Evolutionary conservation across 495 filamentous ascomycete species (phyloP).

Genomic region (Staphylotrichum longicolle): DNA sequence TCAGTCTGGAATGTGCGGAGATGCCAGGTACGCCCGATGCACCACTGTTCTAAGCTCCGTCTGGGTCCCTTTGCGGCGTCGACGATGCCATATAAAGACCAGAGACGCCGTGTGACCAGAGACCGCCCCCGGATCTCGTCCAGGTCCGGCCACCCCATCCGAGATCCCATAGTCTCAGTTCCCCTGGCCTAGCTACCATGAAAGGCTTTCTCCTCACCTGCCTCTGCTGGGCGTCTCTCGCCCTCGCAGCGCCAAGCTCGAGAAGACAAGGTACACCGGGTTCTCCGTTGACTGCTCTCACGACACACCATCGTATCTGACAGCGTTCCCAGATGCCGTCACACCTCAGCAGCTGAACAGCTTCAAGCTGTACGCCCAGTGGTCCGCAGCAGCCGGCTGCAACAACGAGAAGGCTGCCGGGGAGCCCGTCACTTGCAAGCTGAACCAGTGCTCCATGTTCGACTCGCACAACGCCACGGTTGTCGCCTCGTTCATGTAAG

Average conservation of each 20-base stretch:
- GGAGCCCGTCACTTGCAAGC: conserved; percentile 56
- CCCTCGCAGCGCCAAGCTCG: conserved; percentile 20
- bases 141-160: neutral
- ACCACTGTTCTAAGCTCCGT: neutral
- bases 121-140: neutral
- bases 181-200: conserved; percentile 19
- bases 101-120: conserved; percentile 1
- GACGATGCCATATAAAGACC: conserved; percentile 2
- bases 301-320: neutral
- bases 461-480: conserved; percentile 54
- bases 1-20: neutral
- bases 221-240: conserved; percentile 20
- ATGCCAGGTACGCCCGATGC: neutral
- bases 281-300: neutral
- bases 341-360: conserved; percentile 43
- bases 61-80: neutral
- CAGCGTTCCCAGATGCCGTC: conserved; percentile 21
- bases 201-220: conserved; percentile 22
- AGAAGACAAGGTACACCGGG: conserved; percentile 16
- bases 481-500: conserved; percentile 61
- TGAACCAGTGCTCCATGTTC: conserved; percentile 58
- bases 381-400: conserved; percentile 69
- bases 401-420: conserved; percentile 50
- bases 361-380: conserved; percentile 66
- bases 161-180: neutral